phyloP scores from a whole-genome alignment of 2,329 filamentous ascomycete species.

The Trichoderma gracile region DNA sequence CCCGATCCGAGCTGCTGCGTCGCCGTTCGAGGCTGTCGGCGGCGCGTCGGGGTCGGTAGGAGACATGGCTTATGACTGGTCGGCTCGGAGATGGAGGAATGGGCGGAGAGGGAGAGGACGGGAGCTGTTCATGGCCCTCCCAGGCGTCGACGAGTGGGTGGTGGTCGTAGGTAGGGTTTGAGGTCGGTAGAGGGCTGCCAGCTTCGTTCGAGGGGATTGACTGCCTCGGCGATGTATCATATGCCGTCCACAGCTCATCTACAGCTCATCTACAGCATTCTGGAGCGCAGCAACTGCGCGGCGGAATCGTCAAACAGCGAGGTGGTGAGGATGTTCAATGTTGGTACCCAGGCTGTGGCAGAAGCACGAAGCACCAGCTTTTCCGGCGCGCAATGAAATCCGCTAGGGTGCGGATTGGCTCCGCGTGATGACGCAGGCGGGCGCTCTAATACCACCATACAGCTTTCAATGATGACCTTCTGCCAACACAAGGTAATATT shows the following conservation, averaged over 20 bases:
- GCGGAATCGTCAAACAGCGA: not conserved
- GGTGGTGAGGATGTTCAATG: not conserved
- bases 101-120: not conserved
- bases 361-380: conserved; percentile 21
- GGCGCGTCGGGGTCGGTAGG: conserved; percentile 6
- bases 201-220: not conserved
- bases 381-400: conserved; percentile 24
- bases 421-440: conserved; percentile 13
- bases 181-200: not conserved
- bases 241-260: not conserved
- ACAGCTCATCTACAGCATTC: not conserved
- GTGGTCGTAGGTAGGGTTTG: not conserved
- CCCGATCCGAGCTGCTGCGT: conserved; percentile 35
- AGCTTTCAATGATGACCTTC: too few relatives aligned
- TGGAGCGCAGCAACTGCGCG: not conserved
- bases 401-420: conserved; percentile 2
- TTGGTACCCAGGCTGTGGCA: not conserved
- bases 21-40: conserved; percentile 26
- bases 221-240: not conserved
- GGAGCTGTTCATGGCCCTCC: not conserved
- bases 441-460: not conserved
- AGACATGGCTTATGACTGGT: conserved; percentile 15
- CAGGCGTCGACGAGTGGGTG: not conserved
- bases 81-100: not conserved
- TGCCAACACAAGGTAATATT: too few relatives aligned